A percentile compares a stretch with the other conserved stretches of the same genome.
Evolutionary conservation across 768 basidiomycete species (phyloP).

Genomic region (Phlebiopsis flavidoalba): DNA sequence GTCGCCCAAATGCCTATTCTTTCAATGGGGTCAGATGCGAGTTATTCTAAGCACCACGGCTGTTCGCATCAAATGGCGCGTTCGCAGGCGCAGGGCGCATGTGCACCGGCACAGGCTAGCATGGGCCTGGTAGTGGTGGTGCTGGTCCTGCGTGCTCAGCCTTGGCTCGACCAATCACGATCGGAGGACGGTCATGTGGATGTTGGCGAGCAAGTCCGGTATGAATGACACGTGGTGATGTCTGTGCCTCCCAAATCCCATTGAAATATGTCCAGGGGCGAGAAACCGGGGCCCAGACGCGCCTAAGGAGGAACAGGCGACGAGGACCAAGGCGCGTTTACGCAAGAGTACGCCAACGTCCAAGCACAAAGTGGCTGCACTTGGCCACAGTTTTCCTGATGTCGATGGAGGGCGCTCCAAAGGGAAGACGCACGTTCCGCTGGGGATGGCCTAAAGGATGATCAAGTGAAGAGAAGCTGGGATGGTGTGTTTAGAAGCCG

Average conservation of each 20-base stretch:
- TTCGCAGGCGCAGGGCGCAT: background rate
- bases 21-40: background rate
- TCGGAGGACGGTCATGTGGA: background rate
- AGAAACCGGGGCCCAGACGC: background rate
- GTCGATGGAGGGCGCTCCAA: background rate
- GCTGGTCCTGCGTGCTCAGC: background rate
- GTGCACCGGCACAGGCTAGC: background rate
- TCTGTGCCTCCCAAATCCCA: background rate
- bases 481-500: background rate
- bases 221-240: background rate
- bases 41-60: background rate
- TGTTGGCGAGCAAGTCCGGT: background rate
- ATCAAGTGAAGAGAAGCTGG: background rate
- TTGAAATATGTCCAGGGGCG: background rate
- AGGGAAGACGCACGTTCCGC: background rate
- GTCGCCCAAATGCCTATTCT: background rate
- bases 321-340: background rate
- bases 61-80: background rate
- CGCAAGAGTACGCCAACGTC: background rate
- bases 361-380: background rate
- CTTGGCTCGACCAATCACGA: background rate
- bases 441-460: background rate
- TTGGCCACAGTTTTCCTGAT: background rate
- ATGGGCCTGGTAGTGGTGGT: background rate
- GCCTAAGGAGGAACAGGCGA: background rate